Base-by-base conservation (phyloP, 306 rosid genomes). In the Ceratonia siliqua region DNA sequence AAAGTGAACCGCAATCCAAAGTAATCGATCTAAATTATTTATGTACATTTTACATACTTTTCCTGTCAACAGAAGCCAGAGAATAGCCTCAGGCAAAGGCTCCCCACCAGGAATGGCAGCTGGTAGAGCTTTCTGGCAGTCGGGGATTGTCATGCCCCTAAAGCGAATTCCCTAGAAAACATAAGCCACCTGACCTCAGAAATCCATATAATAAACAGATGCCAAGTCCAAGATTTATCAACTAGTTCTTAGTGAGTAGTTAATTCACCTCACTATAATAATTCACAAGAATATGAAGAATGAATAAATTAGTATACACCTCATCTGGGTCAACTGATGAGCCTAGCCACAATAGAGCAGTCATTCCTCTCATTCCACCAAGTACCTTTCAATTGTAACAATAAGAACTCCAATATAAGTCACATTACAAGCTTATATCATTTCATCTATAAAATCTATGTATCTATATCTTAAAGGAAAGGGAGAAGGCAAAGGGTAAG, bases 291-390 rank as follows among this genome's bases (percentile, higher is more conserved):
- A 61, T 62, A n/a, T 35, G 45, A 77, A 59, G 85, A 63, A 11
- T 18, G 55, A 18, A 72, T 70, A 73, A 68, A 48, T 72, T 62
- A 63, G 84, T 28, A 27, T 6, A 76, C 80, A 93, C 98, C 97
- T 93, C 98, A 25, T 93, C 98, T 5, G 97, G 96, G 79, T 93
- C 98, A 70, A 93, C 96, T 71, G 92, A 81, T 68, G 98, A 93
- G 75, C 94, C 90, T 79, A 86, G 89, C 98, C 98, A 93, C 28
- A 93, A 85, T 71, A 93, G 82, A 68, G 96, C 97, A 0, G 98
- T 89, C 97, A 91, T 93, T 89, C 98, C 97, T 67, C 98, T 93
- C 98, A 93, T 93, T 78, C 97, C 97, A 78, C 98, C 98, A 59
- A 93, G 85, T 56, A 91, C 97, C 98, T 93, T 73, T 56, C 15